These are phyloP conservation scores for Hyaloscypha finlandica DNA, from an alignment of 495 filamentous ascomycete species.

Conservation along the genomic window DNA sequence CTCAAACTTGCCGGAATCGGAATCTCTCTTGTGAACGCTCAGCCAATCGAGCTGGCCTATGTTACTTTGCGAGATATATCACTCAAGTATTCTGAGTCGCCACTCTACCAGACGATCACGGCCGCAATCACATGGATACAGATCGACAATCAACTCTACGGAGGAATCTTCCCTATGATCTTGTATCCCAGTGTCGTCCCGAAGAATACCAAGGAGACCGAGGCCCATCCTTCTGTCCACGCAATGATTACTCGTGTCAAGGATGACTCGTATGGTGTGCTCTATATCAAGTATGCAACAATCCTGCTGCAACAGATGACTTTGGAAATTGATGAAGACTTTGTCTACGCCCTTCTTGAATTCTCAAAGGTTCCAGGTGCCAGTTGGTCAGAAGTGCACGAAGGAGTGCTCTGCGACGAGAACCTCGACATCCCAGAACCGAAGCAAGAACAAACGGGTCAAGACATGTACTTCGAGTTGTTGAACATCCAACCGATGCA, in stretches of 20 bases:
- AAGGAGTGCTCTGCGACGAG: conserved; percentile 85
- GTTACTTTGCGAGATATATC: conserved; percentile 92
- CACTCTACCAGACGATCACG: conserved; percentile 85
- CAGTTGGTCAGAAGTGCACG: conserved; percentile 80
- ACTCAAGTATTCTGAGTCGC: conserved; percentile 88
- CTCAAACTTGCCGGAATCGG: conserved; percentile 88
- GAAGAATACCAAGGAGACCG: conserved; percentile 96
- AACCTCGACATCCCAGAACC: conserved; percentile 90
- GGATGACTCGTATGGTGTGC: conserved; percentile 95
- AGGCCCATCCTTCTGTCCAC: conserved; percentile 92
- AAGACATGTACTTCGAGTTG: conserved; percentile 97
- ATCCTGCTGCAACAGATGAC: conserved; percentile 97
- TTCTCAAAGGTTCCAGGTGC: conserved; percentile 94
- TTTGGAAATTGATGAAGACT: conserved; percentile 95
- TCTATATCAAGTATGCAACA: conserved; percentile 98
- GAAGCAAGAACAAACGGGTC: conserved; percentile 73
- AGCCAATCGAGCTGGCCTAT: conserved; percentile 90
- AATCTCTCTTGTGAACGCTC: conserved; percentile 89
- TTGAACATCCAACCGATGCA: conserved; percentile 98
- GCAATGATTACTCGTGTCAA: conserved; percentile 91
- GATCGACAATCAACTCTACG: conserved; percentile 98
- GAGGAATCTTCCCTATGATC: conserved; percentile 96
- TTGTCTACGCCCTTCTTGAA: conserved; percentile 92
- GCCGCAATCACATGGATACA: conserved; percentile 97
- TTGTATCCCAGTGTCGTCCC: conserved; percentile 98